These are phyloP conservation scores for Wickerhamomyces bisporus DNA, from an alignment of 805 yeast species.

Conservation along the genomic window DNA sequence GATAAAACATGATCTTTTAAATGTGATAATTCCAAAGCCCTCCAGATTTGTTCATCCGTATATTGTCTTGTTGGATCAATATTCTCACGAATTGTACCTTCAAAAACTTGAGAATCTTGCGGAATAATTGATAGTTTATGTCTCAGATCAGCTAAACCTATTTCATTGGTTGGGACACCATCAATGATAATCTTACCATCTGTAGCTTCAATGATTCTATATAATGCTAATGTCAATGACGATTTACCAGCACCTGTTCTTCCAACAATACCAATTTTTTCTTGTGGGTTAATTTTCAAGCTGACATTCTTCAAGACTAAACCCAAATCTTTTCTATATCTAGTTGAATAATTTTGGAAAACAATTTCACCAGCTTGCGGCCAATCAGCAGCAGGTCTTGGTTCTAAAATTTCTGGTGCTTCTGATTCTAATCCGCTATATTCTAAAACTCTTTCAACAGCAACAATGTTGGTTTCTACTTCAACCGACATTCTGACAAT, in stretches of 20 bases:
- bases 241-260: slow-evolving; percentile 97
- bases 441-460: slow-evolving; percentile 92
- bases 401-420: slow-evolving; percentile 67
- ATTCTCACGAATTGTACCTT: slow-evolving; percentile 80
- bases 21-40: slow-evolving; percentile 72
- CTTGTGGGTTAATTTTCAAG: slow-evolving; percentile 61
- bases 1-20: slow-evolving; percentile 55
- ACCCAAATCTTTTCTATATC: slow-evolving; percentile 77
- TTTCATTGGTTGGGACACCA: slow-evolving; percentile 53
- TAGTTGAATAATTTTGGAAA: slow-evolving; percentile 72
- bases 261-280: slow-evolving; percentile 93
- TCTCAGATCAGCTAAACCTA: slow-evolving; percentile 78
- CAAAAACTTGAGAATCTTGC: slow-evolving; percentile 89
- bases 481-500: slow-evolving; percentile 98
- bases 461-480: slow-evolving; percentile 94
- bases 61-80: slow-evolving; percentile 73
- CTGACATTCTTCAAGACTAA: slow-evolving; percentile 67
- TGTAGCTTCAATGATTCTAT: slow-evolving; percentile 77
- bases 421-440: slow-evolving; percentile 77
- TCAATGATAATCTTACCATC: slow-evolving; percentile 71
- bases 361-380: slow-evolving; percentile 65
- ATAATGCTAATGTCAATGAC: slow-evolving; percentile 76
- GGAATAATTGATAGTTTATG: slow-evolving; percentile 81
- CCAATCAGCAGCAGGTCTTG: slow-evolving; percentile 70
- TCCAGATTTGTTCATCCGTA: slow-evolving; percentile 80